phyloP scores from a whole-genome alignment of 176 grass and related monocot species.

The Themeda triandra region DNA sequence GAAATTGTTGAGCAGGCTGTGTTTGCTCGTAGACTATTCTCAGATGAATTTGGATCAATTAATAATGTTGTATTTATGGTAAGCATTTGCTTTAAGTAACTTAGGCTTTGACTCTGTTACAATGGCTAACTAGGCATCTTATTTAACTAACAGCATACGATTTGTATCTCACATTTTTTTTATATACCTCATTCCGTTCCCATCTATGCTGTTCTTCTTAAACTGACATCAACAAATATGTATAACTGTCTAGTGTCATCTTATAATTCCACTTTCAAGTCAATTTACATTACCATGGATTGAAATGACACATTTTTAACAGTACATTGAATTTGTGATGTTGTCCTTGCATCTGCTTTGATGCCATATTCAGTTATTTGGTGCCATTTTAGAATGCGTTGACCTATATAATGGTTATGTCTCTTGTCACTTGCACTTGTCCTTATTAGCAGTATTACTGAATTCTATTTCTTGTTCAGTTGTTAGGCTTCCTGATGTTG shows the following conservation, averaged over 20 bases:
- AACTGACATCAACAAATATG: not conserved
- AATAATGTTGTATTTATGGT: conserved; percentile 99
- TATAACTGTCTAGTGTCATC: not conserved
- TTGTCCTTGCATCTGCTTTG: conserved; percentile 2
- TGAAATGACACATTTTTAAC: not conserved
- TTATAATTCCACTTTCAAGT: not conserved
- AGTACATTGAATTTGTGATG: not conserved
- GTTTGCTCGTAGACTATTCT: conserved; percentile 88
- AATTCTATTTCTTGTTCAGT: conserved; percentile 7
- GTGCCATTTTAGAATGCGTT: not conserved
- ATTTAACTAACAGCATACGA: not conserved
- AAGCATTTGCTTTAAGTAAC: conserved; percentile 38
- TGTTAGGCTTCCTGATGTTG: conserved; percentile 9
- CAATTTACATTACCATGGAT: not conserved
- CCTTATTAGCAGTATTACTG: not conserved
- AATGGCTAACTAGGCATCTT: not conserved
- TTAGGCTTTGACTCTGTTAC: not conserved
- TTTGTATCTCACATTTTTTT: not conserved
- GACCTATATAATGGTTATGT: not conserved
- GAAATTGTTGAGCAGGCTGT: conserved; percentile 98
- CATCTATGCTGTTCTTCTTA: not conserved
- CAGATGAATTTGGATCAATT: conserved; percentile 87
- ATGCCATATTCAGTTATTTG: conserved; percentile 6
- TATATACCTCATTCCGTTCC: not conserved
- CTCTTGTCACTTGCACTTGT: not conserved